Evolutionary conservation across 306 rosid genomes (phyloP).

Genomic region (Urtica urens): DNA sequence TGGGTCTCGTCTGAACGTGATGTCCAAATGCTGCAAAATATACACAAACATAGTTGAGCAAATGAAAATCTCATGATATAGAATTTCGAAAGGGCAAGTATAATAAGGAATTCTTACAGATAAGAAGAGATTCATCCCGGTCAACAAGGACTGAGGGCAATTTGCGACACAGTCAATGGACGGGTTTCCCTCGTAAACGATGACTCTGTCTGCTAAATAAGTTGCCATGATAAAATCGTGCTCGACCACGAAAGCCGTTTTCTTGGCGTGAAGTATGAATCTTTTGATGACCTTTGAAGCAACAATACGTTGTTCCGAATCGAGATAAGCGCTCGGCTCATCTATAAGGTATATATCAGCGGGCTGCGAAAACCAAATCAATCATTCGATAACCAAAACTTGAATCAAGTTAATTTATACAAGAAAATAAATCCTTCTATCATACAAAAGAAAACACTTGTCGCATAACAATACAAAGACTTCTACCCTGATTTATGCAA

Average conservation of each 20-base stretch:
- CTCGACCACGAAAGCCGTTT: constrained; percentile 93
- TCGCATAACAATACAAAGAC: too few relatives aligned
- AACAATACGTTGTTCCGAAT: constrained; percentile 93
- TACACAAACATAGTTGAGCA: constrained; percentile 10
- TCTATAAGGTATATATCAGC: constrained; percentile 93
- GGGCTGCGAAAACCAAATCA: constrained; percentile 50
- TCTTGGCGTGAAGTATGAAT: constrained; percentile 94
- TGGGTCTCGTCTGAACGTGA: constrained; percentile 94
- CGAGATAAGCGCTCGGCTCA: constrained; percentile 97
- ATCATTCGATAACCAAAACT: constrained; percentile 1
- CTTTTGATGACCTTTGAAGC: constrained; percentile 97
- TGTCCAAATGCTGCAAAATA: constrained; percentile 68
- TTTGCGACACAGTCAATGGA: constrained; percentile 84
- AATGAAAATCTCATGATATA: not conserved
- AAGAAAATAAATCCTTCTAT: not conserved
- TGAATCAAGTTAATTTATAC: not conserved
- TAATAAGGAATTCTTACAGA: constrained; percentile 48
- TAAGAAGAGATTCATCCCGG: constrained; percentile 96
- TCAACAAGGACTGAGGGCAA: constrained; percentile 82
- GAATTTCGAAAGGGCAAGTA: not conserved
- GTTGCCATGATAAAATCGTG: constrained; percentile 99
- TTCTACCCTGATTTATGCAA: too few relatives aligned
- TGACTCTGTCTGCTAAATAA: constrained; percentile 92
- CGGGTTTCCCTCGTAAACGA: constrained; percentile 82
- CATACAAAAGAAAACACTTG: too few relatives aligned